These are phyloP conservation scores for Ogataea siamensis DNA, from an alignment of 805 yeast species.

Conservation along the genomic window DNA sequence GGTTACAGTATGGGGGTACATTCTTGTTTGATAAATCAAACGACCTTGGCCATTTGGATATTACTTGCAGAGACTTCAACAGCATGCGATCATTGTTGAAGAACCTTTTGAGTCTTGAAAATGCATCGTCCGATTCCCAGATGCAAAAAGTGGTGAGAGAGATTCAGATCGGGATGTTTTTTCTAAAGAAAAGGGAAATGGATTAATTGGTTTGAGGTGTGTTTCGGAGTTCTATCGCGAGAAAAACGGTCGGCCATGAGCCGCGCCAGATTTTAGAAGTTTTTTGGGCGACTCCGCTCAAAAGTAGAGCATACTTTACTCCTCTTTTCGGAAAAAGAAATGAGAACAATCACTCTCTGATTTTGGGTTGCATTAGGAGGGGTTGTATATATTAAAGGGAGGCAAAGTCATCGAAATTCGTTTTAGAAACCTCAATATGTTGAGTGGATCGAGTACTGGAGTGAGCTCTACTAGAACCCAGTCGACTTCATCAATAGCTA, in stretches of 20 bases:
- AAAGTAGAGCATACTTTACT: constrained; percentile 7
- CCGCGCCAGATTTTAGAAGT: constrained; percentile 5
- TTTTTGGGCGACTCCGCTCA: constrained; percentile 13
- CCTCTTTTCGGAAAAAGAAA: constrained; percentile 12
- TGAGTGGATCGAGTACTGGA: constrained; percentile 12
- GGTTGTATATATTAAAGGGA: constrained; percentile 2
- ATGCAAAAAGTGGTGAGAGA: constrained; percentile 35
- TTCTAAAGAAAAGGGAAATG: constrained; percentile 59
- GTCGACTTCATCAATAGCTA: constrained; percentile 24
- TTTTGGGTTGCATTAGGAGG: constrained; percentile 2
- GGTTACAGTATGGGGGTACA: constrained; percentile 18
- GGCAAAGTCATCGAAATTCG: constrained; percentile 1
- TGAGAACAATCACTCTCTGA: constrained; percentile 1
- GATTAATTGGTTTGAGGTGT: constrained; percentile 13
- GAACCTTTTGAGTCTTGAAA: constrained; percentile 24
- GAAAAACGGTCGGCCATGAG: constrained; percentile 6
- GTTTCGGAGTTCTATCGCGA: constrained; percentile 11
- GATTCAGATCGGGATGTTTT: constrained; percentile 49
- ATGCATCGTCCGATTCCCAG: constrained; percentile 24
- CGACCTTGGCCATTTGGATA: constrained; percentile 18
- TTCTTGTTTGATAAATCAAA: constrained; percentile 18
- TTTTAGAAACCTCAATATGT: constrained; percentile 14
- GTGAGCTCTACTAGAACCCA: constrained; percentile 18
- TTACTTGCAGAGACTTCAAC: constrained; percentile 29
- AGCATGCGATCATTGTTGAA: constrained; percentile 32